These are phyloP conservation scores for Sphagnum contortum DNA, from an alignment of 225 moss, liverwort and hornwort species.

Conservation along the genomic window DNA sequence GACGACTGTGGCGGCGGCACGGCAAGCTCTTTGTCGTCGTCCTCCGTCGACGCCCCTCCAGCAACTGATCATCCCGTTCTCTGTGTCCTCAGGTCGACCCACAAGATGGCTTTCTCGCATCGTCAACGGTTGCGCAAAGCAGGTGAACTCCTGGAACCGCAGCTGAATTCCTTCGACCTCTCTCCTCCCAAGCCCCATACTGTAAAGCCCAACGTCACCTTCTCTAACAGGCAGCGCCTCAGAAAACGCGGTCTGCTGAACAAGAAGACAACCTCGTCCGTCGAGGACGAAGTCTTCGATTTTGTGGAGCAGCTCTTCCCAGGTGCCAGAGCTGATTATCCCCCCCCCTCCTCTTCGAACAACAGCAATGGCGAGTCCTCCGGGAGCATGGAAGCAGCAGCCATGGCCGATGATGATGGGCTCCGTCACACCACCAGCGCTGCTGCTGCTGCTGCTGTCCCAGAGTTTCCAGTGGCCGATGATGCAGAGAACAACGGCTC, in stretches of 20 bases:
- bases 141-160: constrained; percentile 46
- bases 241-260: constrained; percentile 34
- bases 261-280: constrained; percentile 9
- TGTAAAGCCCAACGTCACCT: constrained; percentile 48
- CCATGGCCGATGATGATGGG: constrained; percentile 29
- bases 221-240: constrained; percentile 66
- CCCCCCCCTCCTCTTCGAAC: constrained; percentile 7
- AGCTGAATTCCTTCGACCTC: constrained; percentile 46
- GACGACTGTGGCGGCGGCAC: too few relatives aligned
- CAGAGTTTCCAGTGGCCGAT: constrained; percentile 18
- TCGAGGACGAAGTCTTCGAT: constrained; percentile 56
- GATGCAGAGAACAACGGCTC: constrained; percentile 8
- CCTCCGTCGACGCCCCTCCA: background rate
- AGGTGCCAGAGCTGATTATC: constrained; percentile 51
- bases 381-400: too few relatives aligned
- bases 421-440: constrained; percentile 33
- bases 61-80: constrained; percentile 8
- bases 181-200: constrained; percentile 54
- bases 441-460: constrained; percentile 12
- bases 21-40: too few relatives aligned
- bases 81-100: constrained; percentile 11
- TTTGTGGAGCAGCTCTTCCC: constrained; percentile 75
- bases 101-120: constrained; percentile 27
- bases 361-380: too few relatives aligned
- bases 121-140: constrained; percentile 56